phyloP scores from a whole-genome alignment of 768 basidiomycete genomes.

The Calocera viscosa region DNA sequence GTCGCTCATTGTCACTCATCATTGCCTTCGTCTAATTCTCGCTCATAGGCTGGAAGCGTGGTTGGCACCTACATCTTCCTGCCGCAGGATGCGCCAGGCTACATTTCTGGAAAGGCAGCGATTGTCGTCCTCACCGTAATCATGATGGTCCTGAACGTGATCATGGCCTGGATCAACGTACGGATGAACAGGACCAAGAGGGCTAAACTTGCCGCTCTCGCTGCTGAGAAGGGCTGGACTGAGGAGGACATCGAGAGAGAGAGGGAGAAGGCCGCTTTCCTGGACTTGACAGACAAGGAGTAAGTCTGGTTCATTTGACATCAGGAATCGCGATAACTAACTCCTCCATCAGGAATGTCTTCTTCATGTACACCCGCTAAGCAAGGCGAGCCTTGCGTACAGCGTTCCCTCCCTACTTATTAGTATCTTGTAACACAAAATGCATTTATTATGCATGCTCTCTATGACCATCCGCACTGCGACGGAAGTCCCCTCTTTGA shows the following conservation, averaged over 20 bases:
- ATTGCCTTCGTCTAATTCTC: not conserved
- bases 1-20: not conserved
- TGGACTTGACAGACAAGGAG: slow-evolving; percentile 53
- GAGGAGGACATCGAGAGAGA: slow-evolving; percentile 48
- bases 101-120: slow-evolving; percentile 54
- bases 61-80: slow-evolving; percentile 53
- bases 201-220: slow-evolving; percentile 33
- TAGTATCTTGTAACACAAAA: not conserved
- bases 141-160: slow-evolving; percentile 38
- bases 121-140: slow-evolving; percentile 47
- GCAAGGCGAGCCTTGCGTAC: not conserved
- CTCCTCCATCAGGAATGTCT: not conserved
- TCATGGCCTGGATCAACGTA: slow-evolving; percentile 44
- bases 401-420: not conserved
- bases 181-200: slow-evolving; percentile 41
- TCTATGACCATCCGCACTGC: too few species aligned
- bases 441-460: not conserved
- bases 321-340: not conserved
- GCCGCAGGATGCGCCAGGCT: slow-evolving; percentile 48
- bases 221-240: slow-evolving; percentile 41
- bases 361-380: slow-evolving; percentile 16
- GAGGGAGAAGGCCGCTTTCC: slow-evolving; percentile 48
- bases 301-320: not conserved
- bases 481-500: too few species aligned
- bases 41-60: slow-evolving; percentile 40